Evolutionary conservation across 129 eudicot species (phyloP), one percentile per base, ranked within the genome.

Genomic region (Flaveria robusta): DNA sequence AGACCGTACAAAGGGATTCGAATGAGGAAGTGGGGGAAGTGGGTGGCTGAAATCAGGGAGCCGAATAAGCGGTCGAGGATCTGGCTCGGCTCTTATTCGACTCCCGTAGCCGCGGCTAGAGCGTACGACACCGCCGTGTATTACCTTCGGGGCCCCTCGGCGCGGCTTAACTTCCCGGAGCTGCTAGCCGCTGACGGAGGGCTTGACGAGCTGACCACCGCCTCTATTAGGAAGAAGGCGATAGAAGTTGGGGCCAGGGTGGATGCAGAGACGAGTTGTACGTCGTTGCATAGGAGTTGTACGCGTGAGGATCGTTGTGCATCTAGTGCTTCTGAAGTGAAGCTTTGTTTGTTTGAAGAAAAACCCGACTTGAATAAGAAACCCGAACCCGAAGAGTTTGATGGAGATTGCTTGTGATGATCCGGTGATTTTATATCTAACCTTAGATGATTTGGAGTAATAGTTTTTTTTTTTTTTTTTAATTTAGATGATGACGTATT

Each of bases 301-400:
- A 79, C 63, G 68, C 2, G 7, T 15, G 68, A 13, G 65, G 39
- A 34, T 34, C 39, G 39, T 34, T 34, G 39, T 34, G 39, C 39
- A 34, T 34, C 39, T 5, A 34, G 8, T 34, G 5, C 66, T 41
- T 62, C 77, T 18, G 78, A 77, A 29, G 68, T 82, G 81, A 84
- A 86, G 62, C 59, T 89, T 26, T 78, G 86, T 76, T 88, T 91
- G 97, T 79, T 77, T 71, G 86, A 87, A 19, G 86, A 86, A 76
- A 88, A 82, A 77, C 90, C 91, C 66, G 98, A 94, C 70, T 82
- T 94, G 87, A 94, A 94, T 78, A 66, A 82, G 79, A 80, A 83
- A 66, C 98, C 98, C 72, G 83, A 90, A 82, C 92, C 97, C 65
- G 98, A 94, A 51, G 89, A 87, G 66, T 84, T 86, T 14, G 91